Percentiles rank a stretch among this genome's conserved stretches.
These are phyloP conservation scores for Scheffersomyces stipitis DNA, from an alignment of 805 yeast species.

Conservation along the genomic window DNA sequence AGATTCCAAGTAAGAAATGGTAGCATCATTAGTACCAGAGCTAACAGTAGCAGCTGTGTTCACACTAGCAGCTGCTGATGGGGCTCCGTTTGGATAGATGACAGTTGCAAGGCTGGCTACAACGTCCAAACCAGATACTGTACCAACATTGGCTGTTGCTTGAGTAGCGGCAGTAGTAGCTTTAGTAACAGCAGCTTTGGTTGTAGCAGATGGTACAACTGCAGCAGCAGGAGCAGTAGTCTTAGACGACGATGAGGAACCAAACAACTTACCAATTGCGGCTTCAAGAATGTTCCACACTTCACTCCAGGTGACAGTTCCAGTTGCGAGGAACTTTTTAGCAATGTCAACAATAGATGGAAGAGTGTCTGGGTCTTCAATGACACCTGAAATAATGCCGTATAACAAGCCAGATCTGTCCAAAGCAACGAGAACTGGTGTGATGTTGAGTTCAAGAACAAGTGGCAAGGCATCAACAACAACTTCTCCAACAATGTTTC, in stretches of 20 bases:
- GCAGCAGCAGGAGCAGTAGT: no score
- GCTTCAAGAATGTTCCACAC: background rate
- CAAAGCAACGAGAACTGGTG: conserved; percentile 27
- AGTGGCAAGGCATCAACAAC: conserved; percentile 15
- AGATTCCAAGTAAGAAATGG: background rate
- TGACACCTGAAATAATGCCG: conserved; percentile 20
- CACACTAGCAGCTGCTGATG: background rate
- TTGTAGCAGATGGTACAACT: no score
- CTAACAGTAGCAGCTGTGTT: background rate
- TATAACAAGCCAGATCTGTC: conserved; percentile 31
- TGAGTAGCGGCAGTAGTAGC: background rate
- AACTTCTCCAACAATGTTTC: conserved; percentile 13
- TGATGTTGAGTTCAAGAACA: conserved; percentile 18
- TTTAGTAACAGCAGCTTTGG: background rate
- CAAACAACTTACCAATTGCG: background rate
- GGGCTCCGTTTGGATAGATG: background rate
- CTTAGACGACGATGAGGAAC: background rate
- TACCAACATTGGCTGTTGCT: background rate
- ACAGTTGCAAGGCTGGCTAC: background rate
- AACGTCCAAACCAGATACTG: background rate
- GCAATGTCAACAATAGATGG: conserved; percentile 23
- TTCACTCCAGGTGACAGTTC: conserved; percentile 14
- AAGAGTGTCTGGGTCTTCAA: conserved; percentile 20
- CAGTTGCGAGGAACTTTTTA: conserved; percentile 17
- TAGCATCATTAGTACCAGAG: background rate